Conservation (phyloP, 768 basidiomycete species). For the Xanthoconium purpureum region DNA sequence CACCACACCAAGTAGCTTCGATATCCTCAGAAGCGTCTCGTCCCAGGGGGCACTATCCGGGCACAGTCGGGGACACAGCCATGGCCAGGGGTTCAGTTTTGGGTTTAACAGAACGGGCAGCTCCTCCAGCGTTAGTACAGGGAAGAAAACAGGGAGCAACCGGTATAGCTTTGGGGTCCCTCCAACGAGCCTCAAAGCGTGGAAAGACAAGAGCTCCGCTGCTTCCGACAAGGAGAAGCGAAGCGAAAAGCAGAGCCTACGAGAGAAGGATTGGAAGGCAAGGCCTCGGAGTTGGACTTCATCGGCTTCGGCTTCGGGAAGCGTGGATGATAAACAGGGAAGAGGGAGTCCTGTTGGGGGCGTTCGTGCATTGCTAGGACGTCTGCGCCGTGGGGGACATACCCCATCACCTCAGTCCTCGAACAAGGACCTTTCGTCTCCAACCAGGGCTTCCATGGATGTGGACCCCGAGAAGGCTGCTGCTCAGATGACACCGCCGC, state of each 20-base stretch:
- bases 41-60: constrained; percentile 29
- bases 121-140: constrained; percentile 18
- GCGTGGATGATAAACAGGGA: constrained; percentile 22
- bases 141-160: constrained; percentile 9
- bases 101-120: constrained; percentile 18
- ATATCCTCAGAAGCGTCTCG: constrained; percentile 29
- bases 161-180: constrained; percentile 21
- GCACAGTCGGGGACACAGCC: constrained; percentile 17
- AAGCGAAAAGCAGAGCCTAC: constrained; percentile 8
- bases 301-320: constrained; percentile 17
- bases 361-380: constrained; percentile 29
- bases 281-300: constrained; percentile 13
- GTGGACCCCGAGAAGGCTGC: constrained; percentile 14
- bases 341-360: constrained; percentile 21
- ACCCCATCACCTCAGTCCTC: constrained; percentile 31
- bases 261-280: constrained; percentile 13
- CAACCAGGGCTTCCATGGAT: constrained; percentile 4
- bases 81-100: constrained; percentile 16
- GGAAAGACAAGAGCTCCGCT: constrained; percentile 22
- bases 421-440: constrained; percentile 18
- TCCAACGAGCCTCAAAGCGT: constrained; percentile 26
- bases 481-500: constrained; percentile 13
- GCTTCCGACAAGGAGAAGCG: constrained; percentile 19
- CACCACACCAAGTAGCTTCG: constrained; percentile 25
- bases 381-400: constrained; percentile 24